These are phyloP conservation scores for Zalerion maritima DNA, from an alignment of 495 filamentous ascomycete genomes.

Conservation along the genomic window DNA sequence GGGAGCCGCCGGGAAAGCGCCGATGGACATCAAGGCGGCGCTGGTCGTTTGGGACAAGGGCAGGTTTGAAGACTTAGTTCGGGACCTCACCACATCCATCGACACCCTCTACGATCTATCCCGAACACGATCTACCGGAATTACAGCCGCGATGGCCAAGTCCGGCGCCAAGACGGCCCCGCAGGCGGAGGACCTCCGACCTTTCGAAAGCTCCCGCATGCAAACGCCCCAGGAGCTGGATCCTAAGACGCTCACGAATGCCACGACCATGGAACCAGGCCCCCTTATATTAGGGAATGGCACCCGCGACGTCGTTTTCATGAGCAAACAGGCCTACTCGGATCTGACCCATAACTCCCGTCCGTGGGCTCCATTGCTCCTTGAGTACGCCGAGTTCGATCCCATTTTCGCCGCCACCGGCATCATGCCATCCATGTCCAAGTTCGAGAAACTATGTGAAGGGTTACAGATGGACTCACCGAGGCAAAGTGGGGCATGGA, in stretches of 20 bases:
- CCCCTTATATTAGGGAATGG: slow-evolving; percentile 10
- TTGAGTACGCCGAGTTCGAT: slow-evolving; percentile 55
- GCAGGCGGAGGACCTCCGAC: slow-evolving; percentile 27
- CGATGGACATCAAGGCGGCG: slow-evolving; percentile 29
- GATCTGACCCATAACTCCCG: slow-evolving; percentile 21
- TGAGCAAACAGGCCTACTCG: slow-evolving; percentile 32
- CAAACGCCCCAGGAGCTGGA: slow-evolving; percentile 39
- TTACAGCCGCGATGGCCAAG: slow-evolving; percentile 13
- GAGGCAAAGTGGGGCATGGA: slow-evolving; percentile 46
- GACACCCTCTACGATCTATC: slow-evolving; percentile 84
- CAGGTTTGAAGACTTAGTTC: slow-evolving; percentile 53
- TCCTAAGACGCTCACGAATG: slow-evolving; percentile 25
- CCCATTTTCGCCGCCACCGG: slow-evolving; percentile 46
- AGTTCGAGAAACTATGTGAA: slow-evolving; percentile 47
- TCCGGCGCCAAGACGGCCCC: slow-evolving; percentile 14
- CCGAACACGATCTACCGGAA: slow-evolving; percentile 41
- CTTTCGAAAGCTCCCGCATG: slow-evolving; percentile 39
- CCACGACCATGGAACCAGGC: slow-evolving; percentile 26
- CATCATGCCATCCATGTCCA: slow-evolving; percentile 45
- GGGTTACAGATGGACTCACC: slow-evolving; percentile 41
- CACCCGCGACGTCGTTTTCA: slow-evolving; percentile 38
- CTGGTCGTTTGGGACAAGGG: slow-evolving; percentile 43
- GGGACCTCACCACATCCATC: slow-evolving; percentile 69
- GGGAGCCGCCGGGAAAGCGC: slow-evolving; percentile 7
- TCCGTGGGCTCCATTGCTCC: slow-evolving; percentile 38